Base-by-base conservation (phyloP, 495 filamentous ascomycete species). In the Venustampulla echinocandica region DNA sequence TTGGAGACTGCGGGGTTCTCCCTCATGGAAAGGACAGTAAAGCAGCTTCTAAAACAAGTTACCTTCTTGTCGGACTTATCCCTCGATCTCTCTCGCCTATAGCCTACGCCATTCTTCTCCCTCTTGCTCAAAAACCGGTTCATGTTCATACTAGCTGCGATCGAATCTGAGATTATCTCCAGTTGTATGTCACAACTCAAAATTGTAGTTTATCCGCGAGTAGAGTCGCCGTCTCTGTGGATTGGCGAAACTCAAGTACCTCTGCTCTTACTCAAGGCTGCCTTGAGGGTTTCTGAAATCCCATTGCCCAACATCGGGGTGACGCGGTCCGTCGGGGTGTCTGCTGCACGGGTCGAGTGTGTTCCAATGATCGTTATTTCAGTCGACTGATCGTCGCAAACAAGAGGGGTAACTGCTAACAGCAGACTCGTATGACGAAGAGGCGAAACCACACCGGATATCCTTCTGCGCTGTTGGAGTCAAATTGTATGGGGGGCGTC, bases 121-220 rank as follows among this genome's bases (percentile, higher is more conserved):
- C 85, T 76, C 52, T 81, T 75, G 42, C 81, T 87, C 41, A 88
- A 77, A 55, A 92, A 82, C 52, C 77, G 66, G 50, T 80, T 73
- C 50, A 85, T 73, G 7, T 75, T 77, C 61, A 36, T 15, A 24
- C 18, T 23, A n/a, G 4, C 18, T 41, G 33, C 10, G 22, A 27
- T 4, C 9, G 4, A 4, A 17, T 14, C 5, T 19, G 11, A 9
- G 10, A 13, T n/a, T n/a, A n/a, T n/a, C n/a, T n/a, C n/a, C n/a
- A n/a, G n/a, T n/a, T n/a, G n/a, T n/a, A n/a, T n/a, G n/a, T n/a
- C n/a, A n/a, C n/a, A n/a, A n/a, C n/a, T n/a, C n/a, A n/a, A n/a
- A n/a, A n/a, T n/a, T n/a, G n/a, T n/a, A n/a, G n/a, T n/a, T n/a
- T n/a, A n/a, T n/a, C n/a, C n/a, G n/a, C n/a, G n/a, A n/a, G n/a